phyloP scores from a whole-genome alignment of 306 rosid genomes.

The Cucurbita ficifolia region DNA sequence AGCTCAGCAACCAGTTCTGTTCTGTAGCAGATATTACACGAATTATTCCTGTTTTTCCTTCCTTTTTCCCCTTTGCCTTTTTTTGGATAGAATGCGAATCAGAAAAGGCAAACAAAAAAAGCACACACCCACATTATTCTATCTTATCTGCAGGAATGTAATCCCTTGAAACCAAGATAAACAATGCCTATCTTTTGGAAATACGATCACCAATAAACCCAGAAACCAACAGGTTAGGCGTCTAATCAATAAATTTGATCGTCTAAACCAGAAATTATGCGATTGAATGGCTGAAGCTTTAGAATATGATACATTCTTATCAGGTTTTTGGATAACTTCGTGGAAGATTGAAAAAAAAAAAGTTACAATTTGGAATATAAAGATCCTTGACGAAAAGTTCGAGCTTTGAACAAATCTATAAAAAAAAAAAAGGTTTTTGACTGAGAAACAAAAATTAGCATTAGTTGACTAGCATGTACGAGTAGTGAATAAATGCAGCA shows the following conservation, averaged over 20 bases:
- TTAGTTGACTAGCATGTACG: no score
- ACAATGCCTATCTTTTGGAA: not conserved
- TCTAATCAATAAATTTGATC: not conserved
- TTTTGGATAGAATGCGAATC: not conserved
- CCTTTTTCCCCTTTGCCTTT: not conserved
- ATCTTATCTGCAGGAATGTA: slow-evolving; percentile 1
- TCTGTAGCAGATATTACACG: not conserved
- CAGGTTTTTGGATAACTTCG: not conserved
- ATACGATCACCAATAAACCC: not conserved
- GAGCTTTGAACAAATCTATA: not conserved
- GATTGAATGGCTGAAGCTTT: not conserved
- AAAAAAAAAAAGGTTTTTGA: no score
- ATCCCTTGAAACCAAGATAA: not conserved
- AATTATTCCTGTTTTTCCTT: not conserved
- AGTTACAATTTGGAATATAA: not conserved
- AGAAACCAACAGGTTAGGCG: not conserved
- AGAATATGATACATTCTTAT: not conserved
- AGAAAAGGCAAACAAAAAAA: not conserved
- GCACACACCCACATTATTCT: not conserved
- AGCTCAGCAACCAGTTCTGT: not conserved
- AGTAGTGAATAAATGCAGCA: no score
- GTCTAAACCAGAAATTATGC: not conserved
- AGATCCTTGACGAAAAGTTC: not conserved
- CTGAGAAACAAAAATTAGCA: no score
- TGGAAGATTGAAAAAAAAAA: not conserved